Evolutionary conservation across 805 yeast genomes (phyloP).

Genomic region (Candida sonorensis): DNA sequence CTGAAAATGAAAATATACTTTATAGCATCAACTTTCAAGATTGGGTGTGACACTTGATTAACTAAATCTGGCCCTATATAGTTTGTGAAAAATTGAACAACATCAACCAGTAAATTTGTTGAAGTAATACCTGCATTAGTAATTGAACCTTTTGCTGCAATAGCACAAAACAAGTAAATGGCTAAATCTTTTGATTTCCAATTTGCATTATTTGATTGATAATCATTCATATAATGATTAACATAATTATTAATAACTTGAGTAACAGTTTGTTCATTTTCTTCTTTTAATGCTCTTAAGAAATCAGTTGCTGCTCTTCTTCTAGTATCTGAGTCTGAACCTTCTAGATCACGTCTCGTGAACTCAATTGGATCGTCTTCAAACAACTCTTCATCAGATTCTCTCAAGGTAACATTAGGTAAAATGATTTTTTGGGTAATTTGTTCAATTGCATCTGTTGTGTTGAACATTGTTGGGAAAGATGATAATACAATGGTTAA

Average conservation of each 20-base stretch:
- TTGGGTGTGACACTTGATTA: slow-evolving; percentile 54
- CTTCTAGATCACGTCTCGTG: slow-evolving; percentile 90
- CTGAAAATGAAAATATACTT: slow-evolving; percentile 85
- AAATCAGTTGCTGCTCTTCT: slow-evolving; percentile 92
- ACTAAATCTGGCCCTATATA: slow-evolving; percentile 81
- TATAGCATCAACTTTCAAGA: slow-evolving; percentile 86
- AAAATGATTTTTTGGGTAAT: slow-evolving; percentile 77
- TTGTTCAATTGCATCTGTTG: slow-evolving; percentile 58
- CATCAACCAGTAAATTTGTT: slow-evolving; percentile 78
- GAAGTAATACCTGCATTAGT: slow-evolving; percentile 83
- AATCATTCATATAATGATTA: slow-evolving; percentile 52
- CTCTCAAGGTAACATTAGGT: slow-evolving; percentile 83
- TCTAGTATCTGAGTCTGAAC: slow-evolving; percentile 89
- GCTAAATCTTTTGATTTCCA: slow-evolving; percentile 91
- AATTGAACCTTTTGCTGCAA: slow-evolving; percentile 88
- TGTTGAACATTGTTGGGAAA: slow-evolving; percentile 57
- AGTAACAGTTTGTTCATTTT: slow-evolving; percentile 69
- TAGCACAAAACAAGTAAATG: slow-evolving; percentile 74
- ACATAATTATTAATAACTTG: slow-evolving; percentile 68
- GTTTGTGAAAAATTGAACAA: slow-evolving; percentile 74
- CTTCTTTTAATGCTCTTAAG: slow-evolving; percentile 75
- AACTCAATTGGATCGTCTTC: slow-evolving; percentile 97
- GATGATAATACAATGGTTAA: slow-evolving; percentile 74
- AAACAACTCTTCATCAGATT: slow-evolving; percentile 83
- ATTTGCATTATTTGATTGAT: slow-evolving; percentile 35